Percentiles rank a stretch among this genome's conserved stretches.
Evolutionary conservation across 179 eudicot genomes (phyloP).

Genomic region (Beta corolliflora): DNA sequence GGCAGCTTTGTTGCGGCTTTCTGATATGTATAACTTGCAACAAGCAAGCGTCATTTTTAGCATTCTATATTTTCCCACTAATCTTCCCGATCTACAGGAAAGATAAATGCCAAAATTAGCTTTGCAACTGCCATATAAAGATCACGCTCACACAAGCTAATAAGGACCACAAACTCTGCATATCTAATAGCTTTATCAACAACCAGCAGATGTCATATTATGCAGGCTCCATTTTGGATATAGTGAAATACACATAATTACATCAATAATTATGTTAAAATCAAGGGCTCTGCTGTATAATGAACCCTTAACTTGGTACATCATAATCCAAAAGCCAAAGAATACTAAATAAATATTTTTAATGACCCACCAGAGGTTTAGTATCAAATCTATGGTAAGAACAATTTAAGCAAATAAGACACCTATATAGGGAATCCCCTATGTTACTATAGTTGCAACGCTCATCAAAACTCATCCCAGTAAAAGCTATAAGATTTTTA

Average conservation of each 20-base stretch:
- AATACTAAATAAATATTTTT: neutral
- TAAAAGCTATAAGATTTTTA: neutral
- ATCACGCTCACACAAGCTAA: constrained; percentile 5
- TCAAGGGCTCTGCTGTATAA: neutral
- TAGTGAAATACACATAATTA: constrained; percentile 2
- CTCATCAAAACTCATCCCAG: neutral
- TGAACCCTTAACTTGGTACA: neutral
- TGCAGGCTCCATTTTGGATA: neutral
- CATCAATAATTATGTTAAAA: neutral
- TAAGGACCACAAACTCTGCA: constrained; percentile 12
- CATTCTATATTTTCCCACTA: constrained; percentile 40
- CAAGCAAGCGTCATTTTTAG: constrained; percentile 65
- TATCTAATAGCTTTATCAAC: constrained; percentile 5
- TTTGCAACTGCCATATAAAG: constrained; percentile 7
- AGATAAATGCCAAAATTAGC: constrained; percentile 24
- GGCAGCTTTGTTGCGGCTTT: constrained; percentile 72
- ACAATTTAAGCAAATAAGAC: neutral
- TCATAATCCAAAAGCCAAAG: neutral
- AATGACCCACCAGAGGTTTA: neutral
- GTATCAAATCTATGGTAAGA: neutral
- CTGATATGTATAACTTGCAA: constrained; percentile 90
- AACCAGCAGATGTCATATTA: constrained; percentile 4
- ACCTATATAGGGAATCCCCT: neutral
- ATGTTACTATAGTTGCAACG: neutral
- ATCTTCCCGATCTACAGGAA: constrained; percentile 26